Conservation (phyloP, 257 asterid species). For the Solanum lignicaule region DNA sequence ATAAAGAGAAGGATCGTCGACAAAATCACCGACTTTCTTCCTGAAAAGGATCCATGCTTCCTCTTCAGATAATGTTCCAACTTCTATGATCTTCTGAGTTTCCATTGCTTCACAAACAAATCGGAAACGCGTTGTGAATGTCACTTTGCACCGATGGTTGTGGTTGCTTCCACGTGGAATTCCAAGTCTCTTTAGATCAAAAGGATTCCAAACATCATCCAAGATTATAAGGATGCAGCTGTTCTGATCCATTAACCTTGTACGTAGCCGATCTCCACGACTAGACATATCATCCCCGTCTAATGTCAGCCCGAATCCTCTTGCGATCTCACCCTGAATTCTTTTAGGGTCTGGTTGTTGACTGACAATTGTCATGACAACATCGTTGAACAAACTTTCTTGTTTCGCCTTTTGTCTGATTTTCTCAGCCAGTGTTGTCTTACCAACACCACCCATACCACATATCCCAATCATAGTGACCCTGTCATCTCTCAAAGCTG, state of each 20-base stretch:
- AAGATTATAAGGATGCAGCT: neutral
- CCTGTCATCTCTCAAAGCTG: neutral
- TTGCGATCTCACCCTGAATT: conserved; percentile 2
- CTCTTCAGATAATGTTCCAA: neutral
- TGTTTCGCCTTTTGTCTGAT: neutral
- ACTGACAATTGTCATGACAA: neutral
- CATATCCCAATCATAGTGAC: neutral
- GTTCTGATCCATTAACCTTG: neutral
- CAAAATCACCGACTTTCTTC: neutral
- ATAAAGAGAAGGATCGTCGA: too few species aligned
- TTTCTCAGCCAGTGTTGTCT: neutral
- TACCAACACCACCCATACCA: neutral
- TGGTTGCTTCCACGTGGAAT: neutral
- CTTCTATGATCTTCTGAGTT: neutral
- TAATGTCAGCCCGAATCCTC: neutral
- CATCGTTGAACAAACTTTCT: neutral
- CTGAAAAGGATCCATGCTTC: conserved; percentile 4
- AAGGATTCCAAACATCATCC: neutral
- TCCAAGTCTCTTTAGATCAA: neutral
- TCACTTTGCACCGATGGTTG: neutral
- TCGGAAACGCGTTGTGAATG: neutral
- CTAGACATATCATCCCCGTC: neutral
- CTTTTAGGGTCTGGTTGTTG: neutral
- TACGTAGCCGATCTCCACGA: neutral
- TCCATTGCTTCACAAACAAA: neutral